Percentiles rank a stretch among this genome's conserved stretches.
Evolutionary conservation across 495 filamentous ascomycete species (phyloP).

Genomic region (Aspergillus panamensis): DNA sequence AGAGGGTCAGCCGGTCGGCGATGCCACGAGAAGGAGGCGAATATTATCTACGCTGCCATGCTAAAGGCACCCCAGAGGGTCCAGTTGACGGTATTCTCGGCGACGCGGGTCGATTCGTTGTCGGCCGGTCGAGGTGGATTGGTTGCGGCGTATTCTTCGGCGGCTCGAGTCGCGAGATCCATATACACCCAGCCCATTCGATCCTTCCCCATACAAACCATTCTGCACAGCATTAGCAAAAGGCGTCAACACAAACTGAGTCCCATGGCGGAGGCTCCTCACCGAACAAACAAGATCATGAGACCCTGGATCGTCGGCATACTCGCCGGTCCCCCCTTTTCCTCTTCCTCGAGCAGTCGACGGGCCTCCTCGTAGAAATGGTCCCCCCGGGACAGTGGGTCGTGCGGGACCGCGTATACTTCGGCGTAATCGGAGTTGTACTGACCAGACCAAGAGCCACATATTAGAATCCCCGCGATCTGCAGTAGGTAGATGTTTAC

Average conservation of each 20-base stretch:
- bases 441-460: slow-evolving; percentile 8
- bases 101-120: slow-evolving; percentile 5
- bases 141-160: slow-evolving; percentile 19
- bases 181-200: slow-evolving; percentile 31
- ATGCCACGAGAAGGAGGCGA: not conserved
- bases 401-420: slow-evolving; percentile 21
- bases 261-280: not conserved
- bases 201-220: slow-evolving; percentile 29
- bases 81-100: slow-evolving; percentile 21
- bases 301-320: slow-evolving; percentile 27
- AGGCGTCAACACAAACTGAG: not conserved
- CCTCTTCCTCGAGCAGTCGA: slow-evolving; percentile 22
- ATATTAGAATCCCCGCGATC: slow-evolving; percentile 3
- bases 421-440: slow-evolving; percentile 31
- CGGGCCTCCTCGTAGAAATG: slow-evolving; percentile 30
- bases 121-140: slow-evolving; percentile 16
- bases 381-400: slow-evolving; percentile 21
- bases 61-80: slow-evolving; percentile 35
- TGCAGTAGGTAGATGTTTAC: not conserved
- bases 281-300: slow-evolving; percentile 22
- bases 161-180: slow-evolving; percentile 23
- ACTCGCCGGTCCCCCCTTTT: slow-evolving; percentile 12
- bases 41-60: slow-evolving; percentile 27
- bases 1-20: slow-evolving; percentile 3
- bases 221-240: slow-evolving; percentile 10